Conservation (phyloP, 441 rosid species). For the Breynia disticha region DNA sequence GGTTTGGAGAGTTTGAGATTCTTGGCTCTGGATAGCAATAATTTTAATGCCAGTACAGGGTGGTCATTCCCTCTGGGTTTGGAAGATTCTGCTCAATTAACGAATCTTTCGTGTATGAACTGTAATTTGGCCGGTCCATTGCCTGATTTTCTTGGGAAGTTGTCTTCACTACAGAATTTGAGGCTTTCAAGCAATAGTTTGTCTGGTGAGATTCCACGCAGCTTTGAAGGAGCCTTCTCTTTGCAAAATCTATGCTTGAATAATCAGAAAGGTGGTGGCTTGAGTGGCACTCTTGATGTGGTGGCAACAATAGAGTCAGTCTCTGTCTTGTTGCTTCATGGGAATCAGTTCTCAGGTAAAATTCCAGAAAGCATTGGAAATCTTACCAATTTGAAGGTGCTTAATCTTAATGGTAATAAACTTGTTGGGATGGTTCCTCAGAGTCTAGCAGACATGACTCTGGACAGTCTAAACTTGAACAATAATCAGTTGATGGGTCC, state of each 20-base stretch:
- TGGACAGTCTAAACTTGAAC: constrained; percentile 44
- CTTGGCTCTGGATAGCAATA: constrained; percentile 55
- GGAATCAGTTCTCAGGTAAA: constrained; percentile 55
- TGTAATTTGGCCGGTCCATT: constrained; percentile 56
- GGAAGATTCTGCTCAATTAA: constrained; percentile 41
- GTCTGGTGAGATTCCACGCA: constrained; percentile 45
- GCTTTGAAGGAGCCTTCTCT: constrained; percentile 26
- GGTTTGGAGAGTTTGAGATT: constrained; percentile 41
- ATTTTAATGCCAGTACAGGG: constrained; percentile 42
- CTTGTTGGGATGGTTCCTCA: constrained; percentile 54
- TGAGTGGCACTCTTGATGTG: constrained; percentile 48
- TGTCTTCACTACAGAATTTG: constrained; percentile 41
- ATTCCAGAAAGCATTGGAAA: constrained; percentile 51
- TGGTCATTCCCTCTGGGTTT: constrained; percentile 48
- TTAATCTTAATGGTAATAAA: constrained; percentile 45
- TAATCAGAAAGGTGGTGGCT: constrained; percentile 34
- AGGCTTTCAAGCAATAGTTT: constrained; percentile 41
- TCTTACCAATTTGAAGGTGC: constrained; percentile 41
- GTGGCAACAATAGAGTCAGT: constrained; percentile 41
- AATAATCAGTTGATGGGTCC: constrained; percentile 71
- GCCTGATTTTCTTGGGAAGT: constrained; percentile 51
- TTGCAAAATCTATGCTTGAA: constrained; percentile 55
- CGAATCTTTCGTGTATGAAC: constrained; percentile 45
- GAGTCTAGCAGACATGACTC: constrained; percentile 33
- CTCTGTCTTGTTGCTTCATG: constrained; percentile 57